phyloP scores from a whole-genome alignment of 441 rosid genomes.

The Eruca vesicaria region DNA sequence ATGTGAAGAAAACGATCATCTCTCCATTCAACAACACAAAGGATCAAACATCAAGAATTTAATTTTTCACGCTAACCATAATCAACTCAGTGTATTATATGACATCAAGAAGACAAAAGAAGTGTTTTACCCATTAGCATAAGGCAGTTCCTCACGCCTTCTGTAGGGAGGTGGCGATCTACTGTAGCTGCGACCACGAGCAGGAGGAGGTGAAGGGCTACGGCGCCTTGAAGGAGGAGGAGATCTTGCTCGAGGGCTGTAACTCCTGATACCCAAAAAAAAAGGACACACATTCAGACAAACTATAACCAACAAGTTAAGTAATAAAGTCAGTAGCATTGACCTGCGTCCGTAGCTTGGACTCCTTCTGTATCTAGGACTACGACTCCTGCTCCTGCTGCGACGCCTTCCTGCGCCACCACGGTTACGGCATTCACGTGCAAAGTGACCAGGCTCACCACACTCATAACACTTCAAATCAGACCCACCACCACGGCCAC shows the following conservation, averaged over 20 bases:
- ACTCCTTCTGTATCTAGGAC: conserved; percentile 71
- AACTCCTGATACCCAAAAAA: conserved; percentile 43
- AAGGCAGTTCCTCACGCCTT: conserved; percentile 60
- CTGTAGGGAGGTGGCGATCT: conserved; percentile 62
- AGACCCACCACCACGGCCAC: conserved; percentile 73
- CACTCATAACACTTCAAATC: conserved; percentile 80
- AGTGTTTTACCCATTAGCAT: conserved; percentile 57
- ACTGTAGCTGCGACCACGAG: conserved; percentile 59
- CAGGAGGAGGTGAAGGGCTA: conserved; percentile 54
- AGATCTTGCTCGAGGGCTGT: conserved; percentile 69
- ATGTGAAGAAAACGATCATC: neutral
- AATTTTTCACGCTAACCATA: neutral
- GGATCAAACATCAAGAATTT: neutral
- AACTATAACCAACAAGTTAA: neutral
- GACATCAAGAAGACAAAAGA: neutral
- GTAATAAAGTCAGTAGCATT: neutral
- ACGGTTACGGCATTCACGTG: conserved; percentile 71
- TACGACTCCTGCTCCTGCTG: conserved; percentile 58
- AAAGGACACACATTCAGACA: neutral
- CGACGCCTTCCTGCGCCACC: conserved; percentile 61
- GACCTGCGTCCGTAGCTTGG: conserved; percentile 79
- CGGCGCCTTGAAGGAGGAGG: conserved; percentile 61
- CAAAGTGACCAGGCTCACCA: conserved; percentile 85
- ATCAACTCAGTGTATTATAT: neutral
- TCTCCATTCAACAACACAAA: neutral